Evolutionary conservation across 1,284 basidiomycete genomes (phyloP), one percentile per base, ranked within the genome.

Genomic region (Fistulina hepatica): DNA sequence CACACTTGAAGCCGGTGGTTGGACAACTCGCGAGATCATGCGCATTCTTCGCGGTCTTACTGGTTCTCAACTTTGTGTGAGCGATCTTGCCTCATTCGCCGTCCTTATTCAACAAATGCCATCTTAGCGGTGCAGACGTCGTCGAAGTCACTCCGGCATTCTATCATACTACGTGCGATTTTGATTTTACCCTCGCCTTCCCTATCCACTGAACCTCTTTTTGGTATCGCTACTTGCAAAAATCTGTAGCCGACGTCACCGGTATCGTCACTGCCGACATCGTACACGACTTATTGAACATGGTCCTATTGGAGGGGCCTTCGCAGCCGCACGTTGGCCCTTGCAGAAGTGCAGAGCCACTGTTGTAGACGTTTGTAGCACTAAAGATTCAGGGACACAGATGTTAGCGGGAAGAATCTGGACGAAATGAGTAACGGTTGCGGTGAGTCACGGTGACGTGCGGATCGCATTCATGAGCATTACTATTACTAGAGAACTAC

Each of bases 221-320:
- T n/a, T n/a, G n/a, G n/a, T n/a, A n/a, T n/a, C n/a, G n/a, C n/a
- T n/a, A n/a, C n/a, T n/a, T n/a, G n/a, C n/a, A n/a, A n/a, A n/a
- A n/a, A 21, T 19, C 17, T 20, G 5, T 12, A 67, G 76, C 75
- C 4, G 76, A 79, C 39, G 69, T 74, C 36, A 79, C 76, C 23
- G 66, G 68, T 12, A 69, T 69, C 26, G 71, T 64, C 24, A 76
- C 77, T 5, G 76, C 76, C 1, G 74, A 77, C 42, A 58, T 80
- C 34, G 67, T 76, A 1, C 70, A 76, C 38, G 74, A 76, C 50
- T 73, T 76, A 49, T 53, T 77, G 36, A 66, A 68, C 2, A 69
- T 76, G 67, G 53, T 77, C 48, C 49, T 67, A 41, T 44, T 54
- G 11, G 48, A 49, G 8, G 47, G 28, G 17, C 50, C 53, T 30